Percentiles rank a stretch among this genome's conserved stretches.
Evolutionary conservation across 257 asterid species (phyloP).

Genomic region (Leptodermis oblonga): DNA sequence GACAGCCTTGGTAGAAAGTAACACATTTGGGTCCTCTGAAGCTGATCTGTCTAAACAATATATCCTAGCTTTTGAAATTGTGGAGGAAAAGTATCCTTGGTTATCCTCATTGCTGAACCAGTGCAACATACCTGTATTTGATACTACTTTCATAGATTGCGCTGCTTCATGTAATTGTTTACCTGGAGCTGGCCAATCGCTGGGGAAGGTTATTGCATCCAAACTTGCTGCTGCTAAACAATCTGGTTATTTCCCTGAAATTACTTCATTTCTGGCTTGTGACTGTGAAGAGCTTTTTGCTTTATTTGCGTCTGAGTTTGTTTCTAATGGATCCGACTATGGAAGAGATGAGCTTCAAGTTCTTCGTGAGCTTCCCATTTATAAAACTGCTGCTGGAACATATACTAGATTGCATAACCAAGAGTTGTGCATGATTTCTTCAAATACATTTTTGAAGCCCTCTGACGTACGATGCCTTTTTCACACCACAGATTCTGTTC

Average conservation of each 20-base stretch:
- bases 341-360: constrained; percentile 75
- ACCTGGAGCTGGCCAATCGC: constrained; percentile 61
- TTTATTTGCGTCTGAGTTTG: constrained; percentile 69
- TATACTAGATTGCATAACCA: constrained; percentile 53
- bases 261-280: constrained; percentile 47
- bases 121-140: constrained; percentile 78
- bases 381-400: constrained; percentile 69
- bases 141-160: constrained; percentile 73
- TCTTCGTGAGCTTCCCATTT: constrained; percentile 78
- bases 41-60: constrained; percentile 39
- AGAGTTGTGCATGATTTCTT: constrained; percentile 74
- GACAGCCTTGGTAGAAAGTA: constrained; percentile 34
- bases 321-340: constrained; percentile 46
- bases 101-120: constrained; percentile 73
- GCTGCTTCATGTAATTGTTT: constrained; percentile 64
- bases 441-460: constrained; percentile 89
- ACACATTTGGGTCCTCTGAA: constrained; percentile 36
- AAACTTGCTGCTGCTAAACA: constrained; percentile 85
- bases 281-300: constrained; percentile 68
- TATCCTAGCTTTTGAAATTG: constrained; percentile 41
- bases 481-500: constrained; percentile 51
- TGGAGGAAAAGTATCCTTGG: constrained; percentile 76
- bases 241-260: constrained; percentile 72
- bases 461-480: constrained; percentile 68
- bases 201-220: constrained; percentile 64